These are phyloP conservation scores for Helotiales sp. DNA, from an alignment of 2,329 filamentous ascomycete species.

Conservation along the genomic window DNA sequence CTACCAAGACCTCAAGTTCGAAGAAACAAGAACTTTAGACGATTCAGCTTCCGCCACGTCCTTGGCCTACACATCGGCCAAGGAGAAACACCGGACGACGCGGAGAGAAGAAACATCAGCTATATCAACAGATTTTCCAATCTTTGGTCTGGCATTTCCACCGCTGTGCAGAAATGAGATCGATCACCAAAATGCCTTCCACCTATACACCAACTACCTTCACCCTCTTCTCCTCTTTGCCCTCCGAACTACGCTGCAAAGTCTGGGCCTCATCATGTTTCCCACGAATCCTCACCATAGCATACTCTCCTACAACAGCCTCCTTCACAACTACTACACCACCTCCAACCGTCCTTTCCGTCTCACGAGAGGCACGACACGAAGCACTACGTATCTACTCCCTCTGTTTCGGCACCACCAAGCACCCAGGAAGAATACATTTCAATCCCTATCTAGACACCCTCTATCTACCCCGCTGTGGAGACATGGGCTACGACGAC, in stretches of 20 bases:
- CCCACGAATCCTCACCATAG: slow-evolving; percentile 29
- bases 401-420: slow-evolving; percentile 40
- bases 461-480: slow-evolving; percentile 36
- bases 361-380: slow-evolving; percentile 43
- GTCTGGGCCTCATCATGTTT: slow-evolving; percentile 30
- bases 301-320: slow-evolving; percentile 39
- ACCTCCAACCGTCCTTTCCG: slow-evolving; percentile 43
- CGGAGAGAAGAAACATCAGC: background rate
- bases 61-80: background rate
- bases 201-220: slow-evolving; percentile 21
- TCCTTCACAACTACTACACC: slow-evolving; percentile 39
- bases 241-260: slow-evolving; percentile 32
- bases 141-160: background rate
- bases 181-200: slow-evolving; percentile 8
- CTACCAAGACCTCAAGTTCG: background rate
- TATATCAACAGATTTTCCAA: background rate
- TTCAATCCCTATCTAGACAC: slow-evolving; percentile 34
- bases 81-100: no score
- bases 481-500: slow-evolving; percentile 36
- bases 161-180: background rate
- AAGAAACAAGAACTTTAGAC: background rate
- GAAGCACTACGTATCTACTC: slow-evolving; percentile 42
- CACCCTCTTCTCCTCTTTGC: slow-evolving; percentile 27
- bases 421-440: slow-evolving; percentile 22
- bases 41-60: background rate